Percentiles rank a stretch among this genome's conserved stretches.
Conservation (phyloP, 2,329 filamentous ascomycete genomes). For the Verticillium longisporum region DNA sequence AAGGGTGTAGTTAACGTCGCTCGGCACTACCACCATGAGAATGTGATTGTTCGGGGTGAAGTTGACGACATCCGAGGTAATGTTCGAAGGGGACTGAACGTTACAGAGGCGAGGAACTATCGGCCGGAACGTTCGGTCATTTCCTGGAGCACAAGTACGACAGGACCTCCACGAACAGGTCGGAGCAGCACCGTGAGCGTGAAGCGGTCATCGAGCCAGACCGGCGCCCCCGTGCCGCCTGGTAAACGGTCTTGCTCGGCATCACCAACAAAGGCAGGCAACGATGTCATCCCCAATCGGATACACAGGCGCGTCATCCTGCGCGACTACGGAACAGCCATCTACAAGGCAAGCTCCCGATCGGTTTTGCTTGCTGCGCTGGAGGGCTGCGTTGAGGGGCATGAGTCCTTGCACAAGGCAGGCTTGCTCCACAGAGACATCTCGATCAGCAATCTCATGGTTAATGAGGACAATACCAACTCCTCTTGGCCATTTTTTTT, state of each 20-base stretch:
- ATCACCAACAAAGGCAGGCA: conserved; percentile 19
- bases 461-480: conserved; percentile 34
- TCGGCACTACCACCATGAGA: conserved; percentile 21
- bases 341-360: conserved; percentile 31
- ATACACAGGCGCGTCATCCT: conserved; percentile 33
- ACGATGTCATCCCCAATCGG: conserved; percentile 20
- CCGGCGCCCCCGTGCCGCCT: conserved; percentile 13
- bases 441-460: conserved; percentile 37
- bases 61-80: conserved; percentile 22
- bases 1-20: conserved; percentile 19
- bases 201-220: conserved; percentile 22
- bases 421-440: conserved; percentile 36
- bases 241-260: conserved; percentile 22
- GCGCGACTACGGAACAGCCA: conserved; percentile 29
- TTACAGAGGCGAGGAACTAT: conserved; percentile 26
- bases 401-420: conserved; percentile 25
- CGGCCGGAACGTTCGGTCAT: conserved; percentile 10
- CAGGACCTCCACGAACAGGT: conserved; percentile 10
- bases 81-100: conserved; percentile 23
- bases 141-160: conserved; percentile 5
- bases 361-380: conserved; percentile 26
- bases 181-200: conserved; percentile 13
- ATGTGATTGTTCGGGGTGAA: conserved; percentile 15
- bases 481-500: conserved; percentile 17
- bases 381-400: conserved; percentile 27